Percentiles rank a stretch among this genome's conserved stretches.
These are phyloP conservation scores for Aspergillus pseudoviridinutans DNA, from an alignment of 2,329 filamentous ascomycete species.

Conservation along the genomic window DNA sequence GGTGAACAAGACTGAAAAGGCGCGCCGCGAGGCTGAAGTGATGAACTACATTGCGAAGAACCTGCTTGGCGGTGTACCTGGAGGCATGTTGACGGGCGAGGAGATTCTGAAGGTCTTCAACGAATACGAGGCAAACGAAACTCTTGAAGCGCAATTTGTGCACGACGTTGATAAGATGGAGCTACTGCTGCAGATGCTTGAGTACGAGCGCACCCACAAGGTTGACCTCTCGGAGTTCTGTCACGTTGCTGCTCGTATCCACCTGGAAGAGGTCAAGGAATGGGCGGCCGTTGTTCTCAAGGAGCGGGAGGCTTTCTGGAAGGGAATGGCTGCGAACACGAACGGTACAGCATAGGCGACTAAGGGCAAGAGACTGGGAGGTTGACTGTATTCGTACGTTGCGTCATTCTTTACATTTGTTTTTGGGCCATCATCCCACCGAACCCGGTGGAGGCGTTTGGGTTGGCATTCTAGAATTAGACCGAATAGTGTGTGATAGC, in stretches of 20 bases:
- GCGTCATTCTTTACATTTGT: conserved; percentile 2
- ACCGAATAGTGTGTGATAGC: not conserved
- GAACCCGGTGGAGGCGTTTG: conserved; percentile 5
- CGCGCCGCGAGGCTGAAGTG: conserved; percentile 74
- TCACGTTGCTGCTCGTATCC: conserved; percentile 69
- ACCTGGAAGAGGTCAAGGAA: conserved; percentile 69
- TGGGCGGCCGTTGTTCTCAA: conserved; percentile 75
- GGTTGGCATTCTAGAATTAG: conserved; percentile 2
- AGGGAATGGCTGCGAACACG: conserved; percentile 25
- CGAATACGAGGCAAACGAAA: conserved; percentile 88
- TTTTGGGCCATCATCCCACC: conserved; percentile 1
- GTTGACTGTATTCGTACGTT: conserved; percentile 4
- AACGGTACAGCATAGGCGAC: conserved; percentile 1
- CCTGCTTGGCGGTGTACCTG: conserved; percentile 70
- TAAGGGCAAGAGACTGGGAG: conserved; percentile 5
- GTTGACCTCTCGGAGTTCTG: conserved; percentile 84
- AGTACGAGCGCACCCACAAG: conserved; percentile 76
- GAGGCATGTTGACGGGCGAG: conserved; percentile 59
- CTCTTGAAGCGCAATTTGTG: conserved; percentile 80
- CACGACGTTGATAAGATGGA: conserved; percentile 99
- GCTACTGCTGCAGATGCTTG: conserved; percentile 88
- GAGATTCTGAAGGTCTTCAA: conserved; percentile 82
- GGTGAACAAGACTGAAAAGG: conserved; percentile 83
- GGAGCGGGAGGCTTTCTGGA: conserved; percentile 74
- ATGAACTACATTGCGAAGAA: conserved; percentile 84